Evolutionary conservation across 2,329 filamentous ascomycete genomes (phyloP), one percentile per base, ranked within the genome.

Genomic region (Exophiala bonariae): DNA sequence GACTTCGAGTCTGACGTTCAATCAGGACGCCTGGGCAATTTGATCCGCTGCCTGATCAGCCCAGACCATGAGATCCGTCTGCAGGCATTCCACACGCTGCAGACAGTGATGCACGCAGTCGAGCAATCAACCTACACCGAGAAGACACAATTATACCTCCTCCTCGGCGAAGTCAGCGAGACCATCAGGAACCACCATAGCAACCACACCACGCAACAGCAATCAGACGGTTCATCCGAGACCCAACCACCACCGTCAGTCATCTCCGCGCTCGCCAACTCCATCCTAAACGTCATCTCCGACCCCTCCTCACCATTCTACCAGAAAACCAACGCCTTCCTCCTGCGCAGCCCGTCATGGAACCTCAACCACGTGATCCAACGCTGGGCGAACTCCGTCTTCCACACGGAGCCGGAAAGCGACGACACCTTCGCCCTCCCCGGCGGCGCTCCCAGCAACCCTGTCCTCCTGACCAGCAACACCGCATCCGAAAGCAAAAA

Each of bases 291-390:
- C 1, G 81, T 95, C 13, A 70, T 95, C 36, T 79, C 77, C 17
- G 84, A 89, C 52, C 92, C 92, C 0, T 76, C 89, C 13, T 89
- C 95, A 62, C 81, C 81, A 50, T 79, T 96, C 30, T 97, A 96
- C 64, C 81, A 83, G 48, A 96, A 96, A 64, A 73, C 93, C 67
- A 96, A 95, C 71, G 75, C 78, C 4, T 96, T 91, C 65, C 79
- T 97, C 28, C 88, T 88, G 17, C 83, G 83, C 41, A 80, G 83
- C 0, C 91, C 92, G 1, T 67, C 76, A 18, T 97, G 92, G 92
- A 77, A 83, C 10, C 63, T 76, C 9, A 66, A 66, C 20, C 78
- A 77, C 36, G 64, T 84, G 4, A 73, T 79, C 1, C 73, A 74
- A 1, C 80, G 81, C 61, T 83, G 80, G 73, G 69, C 84, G 14